phyloP scores from a whole-genome alignment of 73 alveolate genomes.

The Stentor coeruleus region DNA sequence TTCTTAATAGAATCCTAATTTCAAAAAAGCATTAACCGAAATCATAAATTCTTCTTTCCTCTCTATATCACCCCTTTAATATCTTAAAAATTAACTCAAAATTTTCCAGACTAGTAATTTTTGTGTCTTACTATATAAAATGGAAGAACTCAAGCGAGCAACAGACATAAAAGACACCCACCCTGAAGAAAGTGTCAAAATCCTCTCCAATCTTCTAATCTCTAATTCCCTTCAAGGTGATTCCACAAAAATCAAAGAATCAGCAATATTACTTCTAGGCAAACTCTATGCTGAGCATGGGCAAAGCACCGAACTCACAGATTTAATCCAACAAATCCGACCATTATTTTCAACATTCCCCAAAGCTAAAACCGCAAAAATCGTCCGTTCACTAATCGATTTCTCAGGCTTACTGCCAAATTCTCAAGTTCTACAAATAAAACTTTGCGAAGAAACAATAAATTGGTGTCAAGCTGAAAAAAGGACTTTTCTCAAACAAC shows the following conservation, averaged over 20 bases:
- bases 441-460: constrained; percentile 45
- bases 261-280: neutral
- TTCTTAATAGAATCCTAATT: neutral
- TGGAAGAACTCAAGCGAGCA: constrained; percentile 6
- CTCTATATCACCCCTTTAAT: neutral
- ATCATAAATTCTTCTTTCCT: neutral
- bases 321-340: constrained; percentile 31
- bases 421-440: constrained; percentile 28
- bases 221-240: neutral
- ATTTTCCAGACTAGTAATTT: neutral
- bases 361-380: constrained; percentile 62
- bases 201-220: neutral
- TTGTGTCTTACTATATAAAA: neutral
- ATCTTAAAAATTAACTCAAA: neutral
- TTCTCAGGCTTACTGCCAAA: constrained; percentile 37
- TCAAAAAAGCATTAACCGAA: neutral
- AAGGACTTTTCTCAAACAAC: constrained; percentile 52
- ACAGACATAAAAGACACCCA: neutral
- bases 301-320: constrained; percentile 32
- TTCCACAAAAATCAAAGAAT: neutral
- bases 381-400: constrained; percentile 54
- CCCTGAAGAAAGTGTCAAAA: neutral
- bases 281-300: neutral
- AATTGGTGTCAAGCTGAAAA: constrained; percentile 58
- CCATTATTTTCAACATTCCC: constrained; percentile 53